phyloP scores from a whole-genome alignment of 1,139 yeast species.

The Diutina sp. region DNA sequence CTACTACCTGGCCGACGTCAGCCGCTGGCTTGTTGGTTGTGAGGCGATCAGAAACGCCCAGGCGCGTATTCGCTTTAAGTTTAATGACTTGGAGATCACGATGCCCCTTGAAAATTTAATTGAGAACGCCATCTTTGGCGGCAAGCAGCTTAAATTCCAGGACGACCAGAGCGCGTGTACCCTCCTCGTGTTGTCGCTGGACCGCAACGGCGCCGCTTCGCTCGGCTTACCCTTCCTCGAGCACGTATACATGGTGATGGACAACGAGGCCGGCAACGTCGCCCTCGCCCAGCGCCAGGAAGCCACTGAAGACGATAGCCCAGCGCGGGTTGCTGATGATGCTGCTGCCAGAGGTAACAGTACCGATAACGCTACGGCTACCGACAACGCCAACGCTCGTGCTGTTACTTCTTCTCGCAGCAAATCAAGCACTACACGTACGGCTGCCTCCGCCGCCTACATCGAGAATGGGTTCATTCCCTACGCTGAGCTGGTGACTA shows the following conservation, averaged over 20 bases:
- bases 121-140: conserved; percentile 16
- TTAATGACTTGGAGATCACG: conserved; percentile 39
- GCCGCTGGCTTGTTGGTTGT: conserved; percentile 62
- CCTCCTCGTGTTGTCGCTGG: not conserved
- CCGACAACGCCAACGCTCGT: not conserved
- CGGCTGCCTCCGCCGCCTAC: not conserved
- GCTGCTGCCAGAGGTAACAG: not conserved
- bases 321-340: not conserved
- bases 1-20: conserved; percentile 35
- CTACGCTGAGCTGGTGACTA: not conserved
- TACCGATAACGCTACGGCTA: not conserved
- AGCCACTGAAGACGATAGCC: not conserved
- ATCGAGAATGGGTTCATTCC: conserved; percentile 1
- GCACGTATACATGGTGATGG: conserved; percentile 51
- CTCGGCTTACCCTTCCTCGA: conserved; percentile 53
- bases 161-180: not conserved
- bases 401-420: not conserved
- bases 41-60: conserved; percentile 18
- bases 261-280: conserved; percentile 42
- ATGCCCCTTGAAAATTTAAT: conserved; percentile 44
- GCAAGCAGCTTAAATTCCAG: not conserved
- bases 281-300: conserved; percentile 38
- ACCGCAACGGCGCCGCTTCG: conserved; percentile 11
- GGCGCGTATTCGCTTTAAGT: conserved; percentile 42
- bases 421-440: not conserved